Conservation (phyloP, 495 filamentous ascomycete genomes). For the Xylaria sp. region DNA sequence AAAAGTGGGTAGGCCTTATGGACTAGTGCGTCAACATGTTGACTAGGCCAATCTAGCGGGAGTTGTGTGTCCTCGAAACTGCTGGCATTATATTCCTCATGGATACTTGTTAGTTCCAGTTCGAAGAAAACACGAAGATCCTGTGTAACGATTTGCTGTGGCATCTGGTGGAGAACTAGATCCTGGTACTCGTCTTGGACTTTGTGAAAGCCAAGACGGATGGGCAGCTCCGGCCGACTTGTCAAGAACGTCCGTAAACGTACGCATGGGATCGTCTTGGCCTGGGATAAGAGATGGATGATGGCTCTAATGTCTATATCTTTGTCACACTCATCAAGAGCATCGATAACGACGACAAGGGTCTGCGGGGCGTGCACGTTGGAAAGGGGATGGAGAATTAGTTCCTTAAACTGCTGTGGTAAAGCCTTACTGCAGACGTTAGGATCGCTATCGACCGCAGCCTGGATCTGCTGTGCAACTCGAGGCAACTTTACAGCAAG, state of each 20-base stretch:
- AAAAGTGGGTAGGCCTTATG: background rate
- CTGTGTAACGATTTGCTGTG: background rate
- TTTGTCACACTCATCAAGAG: constrained; percentile 59
- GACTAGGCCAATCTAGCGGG: constrained; percentile 47
- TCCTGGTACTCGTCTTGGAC: constrained; percentile 31
- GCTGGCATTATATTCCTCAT: constrained; percentile 27
- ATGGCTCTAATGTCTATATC: constrained; percentile 49
- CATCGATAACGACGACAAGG: constrained; percentile 56
- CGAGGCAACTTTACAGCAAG: background rate
- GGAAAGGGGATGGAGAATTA: constrained; percentile 53
- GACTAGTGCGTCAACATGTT: constrained; percentile 45
- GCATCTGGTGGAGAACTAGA: constrained; percentile 17
- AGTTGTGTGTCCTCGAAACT: constrained; percentile 17
- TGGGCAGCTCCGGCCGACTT: constrained; percentile 39
- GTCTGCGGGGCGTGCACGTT: constrained; percentile 2
- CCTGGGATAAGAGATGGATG: constrained; percentile 44
- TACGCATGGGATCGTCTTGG: background rate
- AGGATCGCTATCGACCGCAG: background rate
- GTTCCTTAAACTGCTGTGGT: constrained; percentile 56
- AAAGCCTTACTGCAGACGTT: constrained; percentile 46
- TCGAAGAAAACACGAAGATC: constrained; percentile 11
- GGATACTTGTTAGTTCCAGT: constrained; percentile 30
- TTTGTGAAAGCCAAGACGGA: constrained; percentile 37
- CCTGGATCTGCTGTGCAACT: background rate
- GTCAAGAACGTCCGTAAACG: constrained; percentile 32